Evolutionary conservation across 2,329 filamentous ascomycete species (phyloP), one percentile per base, ranked within the genome.

Genomic region (Dichotomopilus funicola): DNA sequence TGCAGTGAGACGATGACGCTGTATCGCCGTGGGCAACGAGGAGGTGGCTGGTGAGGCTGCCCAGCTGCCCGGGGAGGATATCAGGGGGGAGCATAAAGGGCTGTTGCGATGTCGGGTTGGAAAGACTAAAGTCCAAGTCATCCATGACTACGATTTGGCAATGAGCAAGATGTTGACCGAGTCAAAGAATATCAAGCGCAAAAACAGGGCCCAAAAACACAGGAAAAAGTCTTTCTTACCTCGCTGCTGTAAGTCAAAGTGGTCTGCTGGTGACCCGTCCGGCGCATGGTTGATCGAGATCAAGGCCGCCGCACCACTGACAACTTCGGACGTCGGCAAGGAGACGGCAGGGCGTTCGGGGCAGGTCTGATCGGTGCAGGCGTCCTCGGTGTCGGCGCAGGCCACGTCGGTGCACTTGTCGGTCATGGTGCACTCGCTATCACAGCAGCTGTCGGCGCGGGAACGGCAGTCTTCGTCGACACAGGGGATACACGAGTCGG

Each of bases 261-360:
- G 42, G 36, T 61, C 41, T 2, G 53, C 48, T n/a, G 50, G 50
- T 13, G 50, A 48, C 8, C 44, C 52, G 34, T 59, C 63, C 5
- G 61, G 59, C 8, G 56, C 57, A 37, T 70, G 67, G 53, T 68
- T 66, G 59, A 70, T 67, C 42, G 66, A 66, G 45, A 65, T 61
- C 47, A 66, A 61, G 11, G 64, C 63, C 36, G 64, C 64, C 5
- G 67, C 67, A 31, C 65, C 64, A 47, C 63, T 61, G 40, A 62
- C 65, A 3, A 65, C 62, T 41, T 68, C 66, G 44, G 59, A 56
- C 11, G 54, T 43, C 57, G 64, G 60, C 4, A 55, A 55, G 3
- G 49, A 13, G 36, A 40, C 54, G 34, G 59, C 52, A 40, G 63
- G 47, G 27, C 63, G 55, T 38, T 62, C 56, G 36, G 66, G 59